phyloP scores from a whole-genome alignment of 345 rosid species.

The Murraya koenigii region DNA sequence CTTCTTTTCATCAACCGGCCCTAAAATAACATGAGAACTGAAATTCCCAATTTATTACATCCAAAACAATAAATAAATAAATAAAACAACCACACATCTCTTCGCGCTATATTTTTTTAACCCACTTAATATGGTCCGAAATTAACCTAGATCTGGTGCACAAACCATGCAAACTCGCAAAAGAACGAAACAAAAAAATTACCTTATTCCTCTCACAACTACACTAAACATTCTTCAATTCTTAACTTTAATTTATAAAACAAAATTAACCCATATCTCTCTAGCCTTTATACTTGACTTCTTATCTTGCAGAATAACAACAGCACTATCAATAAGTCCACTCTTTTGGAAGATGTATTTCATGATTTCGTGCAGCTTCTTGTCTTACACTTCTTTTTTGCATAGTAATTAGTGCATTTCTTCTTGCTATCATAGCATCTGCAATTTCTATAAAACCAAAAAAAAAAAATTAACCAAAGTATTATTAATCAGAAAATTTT shows the following conservation, averaged over 20 bases:
- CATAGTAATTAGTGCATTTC: slow-evolving; percentile 22
- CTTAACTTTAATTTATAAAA: neutral
- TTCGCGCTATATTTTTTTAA: too few species aligned
- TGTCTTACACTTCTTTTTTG: slow-evolving; percentile 27
- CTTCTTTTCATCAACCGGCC: too few species aligned
- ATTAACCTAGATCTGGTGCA: too few species aligned
- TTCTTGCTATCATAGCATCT: slow-evolving; percentile 47
- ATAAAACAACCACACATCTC: too few species aligned
- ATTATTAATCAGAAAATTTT: too few species aligned
- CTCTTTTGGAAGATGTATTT: slow-evolving; percentile 55
- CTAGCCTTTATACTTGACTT: neutral
- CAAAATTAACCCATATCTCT: slow-evolving; percentile 22
- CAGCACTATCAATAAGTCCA: slow-evolving; percentile 50
- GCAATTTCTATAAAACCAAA: neutral
- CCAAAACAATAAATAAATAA: too few species aligned
- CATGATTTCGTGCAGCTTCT: slow-evolving; percentile 30
- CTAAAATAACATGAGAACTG: too few species aligned
- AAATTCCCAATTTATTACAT: too few species aligned
- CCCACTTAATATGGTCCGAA: too few species aligned
- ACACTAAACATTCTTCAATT: slow-evolving; percentile 22
- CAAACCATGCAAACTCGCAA: slow-evolving; percentile 12
- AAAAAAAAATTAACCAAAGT: neutral
- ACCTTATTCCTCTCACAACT: slow-evolving; percentile 11
- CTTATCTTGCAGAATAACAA: neutral
- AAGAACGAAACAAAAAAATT: neutral